Base-by-base conservation (phyloP, 371 early-diverging fungal species). In the Dinochytrium kinnereticum region DNA sequence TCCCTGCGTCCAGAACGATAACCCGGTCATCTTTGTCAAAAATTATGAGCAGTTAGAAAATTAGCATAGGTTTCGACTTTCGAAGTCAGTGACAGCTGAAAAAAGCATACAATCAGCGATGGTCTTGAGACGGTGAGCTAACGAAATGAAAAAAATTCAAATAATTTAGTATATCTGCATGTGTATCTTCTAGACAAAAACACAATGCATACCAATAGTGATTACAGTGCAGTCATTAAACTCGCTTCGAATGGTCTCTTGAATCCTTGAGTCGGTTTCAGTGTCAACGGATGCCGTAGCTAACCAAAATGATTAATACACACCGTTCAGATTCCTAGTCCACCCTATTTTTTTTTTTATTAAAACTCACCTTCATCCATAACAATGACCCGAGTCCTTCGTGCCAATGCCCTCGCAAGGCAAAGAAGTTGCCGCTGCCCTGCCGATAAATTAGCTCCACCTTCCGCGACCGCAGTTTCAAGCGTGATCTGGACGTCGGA, bases 201-300 rank as follows among this genome's bases (percentile, higher is more conserved):
- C 10, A 93, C 91, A 94, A 64, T 93, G 92, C 53, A 93, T 95
- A 10, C 81, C 84, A 40, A 84, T 84, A 24, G 80, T 75, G 28
- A 80, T 21, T 65, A 84, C 89, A 2, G 94, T 93, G 37, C 84
- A 78, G 44, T 84, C 82, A 1, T 77, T 75, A 79, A 94, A 91
- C 30, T 89, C 89, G 1, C 76, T 76, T 19, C 91, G 83, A 68
- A 95, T 89, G 0, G 90, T 87, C 44, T 81, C 75, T 76, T 92
- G 93, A 68, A 95, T 89, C 34, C 81, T 78, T 24, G 79, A 80
- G 70, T 92, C 92, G 0, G 93, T 90, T 30, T 84, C 82, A 36
- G 87, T 80, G 74, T 95, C 97, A 0, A 97, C 75, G 50, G 71
- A 76, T 17, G 88, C 83, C 0, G 86, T 87, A 37, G 89, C 85